Conservation (phyloP, 2,329 filamentous ascomycete genomes). For the Alternaria burnsii region DNA sequence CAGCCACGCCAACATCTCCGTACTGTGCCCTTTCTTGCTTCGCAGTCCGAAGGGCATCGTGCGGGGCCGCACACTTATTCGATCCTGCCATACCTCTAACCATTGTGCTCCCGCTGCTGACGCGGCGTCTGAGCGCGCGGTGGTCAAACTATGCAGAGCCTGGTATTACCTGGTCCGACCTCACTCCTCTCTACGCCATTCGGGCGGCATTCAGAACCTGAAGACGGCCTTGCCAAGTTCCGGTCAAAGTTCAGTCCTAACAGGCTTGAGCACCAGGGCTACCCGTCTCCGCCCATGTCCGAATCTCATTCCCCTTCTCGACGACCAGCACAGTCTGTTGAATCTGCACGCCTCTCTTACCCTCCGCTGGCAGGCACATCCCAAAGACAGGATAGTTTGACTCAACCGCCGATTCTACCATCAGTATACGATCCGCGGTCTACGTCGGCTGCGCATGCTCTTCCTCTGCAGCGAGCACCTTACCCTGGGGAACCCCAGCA, state of each 20-base stretch:
- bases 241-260: constrained; percentile 47
- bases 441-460: constrained; percentile 26
- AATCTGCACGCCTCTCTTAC: constrained; percentile 43
- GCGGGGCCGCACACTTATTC: constrained; percentile 26
- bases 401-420: constrained; percentile 37
- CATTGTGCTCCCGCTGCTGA: constrained; percentile 46
- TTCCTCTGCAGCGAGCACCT: constrained; percentile 36
- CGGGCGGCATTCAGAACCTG: constrained; percentile 49
- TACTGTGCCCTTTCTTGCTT: constrained; percentile 30
- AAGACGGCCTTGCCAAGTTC: constrained; percentile 45
- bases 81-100: constrained; percentile 34
- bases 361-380: constrained; percentile 31
- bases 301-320: constrained; percentile 56
- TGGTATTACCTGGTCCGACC: constrained; percentile 50
- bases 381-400: constrained; percentile 36
- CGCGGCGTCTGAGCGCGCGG: constrained; percentile 47
- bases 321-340: constrained; percentile 47
- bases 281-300: constrained; percentile 63
- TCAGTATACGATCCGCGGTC: constrained; percentile 38
- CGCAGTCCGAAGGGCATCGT: constrained; percentile 24
- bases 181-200: constrained; percentile 48
- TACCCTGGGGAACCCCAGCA: constrained; percentile 44
- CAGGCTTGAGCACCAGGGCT: constrained; percentile 49
- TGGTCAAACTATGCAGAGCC: constrained; percentile 54
- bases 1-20: constrained; percentile 32